phyloP scores from a whole-genome alignment of 306 rosid genomes.

The Lathyrus oleraceus region DNA sequence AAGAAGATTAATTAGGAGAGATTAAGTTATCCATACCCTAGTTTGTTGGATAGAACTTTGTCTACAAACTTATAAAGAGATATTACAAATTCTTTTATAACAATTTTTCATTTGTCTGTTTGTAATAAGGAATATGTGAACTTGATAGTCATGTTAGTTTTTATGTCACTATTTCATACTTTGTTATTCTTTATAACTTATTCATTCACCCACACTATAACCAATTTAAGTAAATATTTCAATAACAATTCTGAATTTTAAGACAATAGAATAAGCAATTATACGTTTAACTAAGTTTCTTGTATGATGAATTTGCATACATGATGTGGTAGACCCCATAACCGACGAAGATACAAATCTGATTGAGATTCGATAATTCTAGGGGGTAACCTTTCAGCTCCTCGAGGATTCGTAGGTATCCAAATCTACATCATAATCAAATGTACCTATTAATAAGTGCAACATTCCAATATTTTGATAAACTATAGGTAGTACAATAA shows the following conservation, averaged over 20 bases:
- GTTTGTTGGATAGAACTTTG: too few species aligned
- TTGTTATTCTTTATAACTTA: not conserved
- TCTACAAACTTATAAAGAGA: too few species aligned
- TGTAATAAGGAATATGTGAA: too few species aligned
- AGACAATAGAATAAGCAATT: not conserved
- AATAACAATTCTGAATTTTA: not conserved
- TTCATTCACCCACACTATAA: not conserved
- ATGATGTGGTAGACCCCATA: conserved; percentile 81
- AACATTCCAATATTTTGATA: too few species aligned
- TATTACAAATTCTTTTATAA: too few species aligned
- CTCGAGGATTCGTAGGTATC: conserved; percentile 88
- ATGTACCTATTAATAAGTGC: not conserved
- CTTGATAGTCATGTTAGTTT: too few species aligned
- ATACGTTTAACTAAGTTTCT: not conserved
- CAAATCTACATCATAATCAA: conserved; percentile 67
- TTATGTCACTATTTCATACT: too few species aligned
- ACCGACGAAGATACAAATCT: conserved; percentile 72
- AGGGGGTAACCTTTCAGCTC: conserved; percentile 87
- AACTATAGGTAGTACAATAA: not conserved
- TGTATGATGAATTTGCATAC: conserved; percentile 45
- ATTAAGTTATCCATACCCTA: too few species aligned
- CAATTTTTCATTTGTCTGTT: too few species aligned
- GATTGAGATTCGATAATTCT: conserved; percentile 68
- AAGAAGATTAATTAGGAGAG: too few species aligned
- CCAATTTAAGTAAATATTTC: too few species aligned